Conservation (phyloP, 2,329 filamentous ascomycete species). For the Penicillium fuscoglaucum region DNA sequence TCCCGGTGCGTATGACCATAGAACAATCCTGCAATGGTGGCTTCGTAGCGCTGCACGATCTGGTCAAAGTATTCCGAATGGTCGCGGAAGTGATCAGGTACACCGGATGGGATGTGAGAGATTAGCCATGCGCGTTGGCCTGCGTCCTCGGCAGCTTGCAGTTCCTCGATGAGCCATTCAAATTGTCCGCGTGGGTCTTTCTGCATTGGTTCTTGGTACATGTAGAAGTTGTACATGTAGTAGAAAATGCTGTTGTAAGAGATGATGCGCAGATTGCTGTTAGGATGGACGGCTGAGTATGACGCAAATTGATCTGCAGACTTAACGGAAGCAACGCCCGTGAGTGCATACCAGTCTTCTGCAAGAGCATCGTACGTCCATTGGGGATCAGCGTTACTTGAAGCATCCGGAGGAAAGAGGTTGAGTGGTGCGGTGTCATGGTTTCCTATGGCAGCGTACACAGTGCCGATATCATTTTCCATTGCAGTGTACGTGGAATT, state of each 20-base stretch:
- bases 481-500: slow-evolving; percentile 52
- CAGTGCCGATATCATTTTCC: slow-evolving; percentile 41
- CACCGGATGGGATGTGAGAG: slow-evolving; percentile 58
- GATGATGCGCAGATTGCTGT: slow-evolving; percentile 56
- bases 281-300: slow-evolving; percentile 51
- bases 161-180: slow-evolving; percentile 55
- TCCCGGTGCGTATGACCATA: slow-evolving; percentile 60
- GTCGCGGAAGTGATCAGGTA: slow-evolving; percentile 54
- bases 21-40: slow-evolving; percentile 58
- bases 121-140: slow-evolving; percentile 59
- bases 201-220: slow-evolving; percentile 54
- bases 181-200: slow-evolving; percentile 56
- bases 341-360: slow-evolving; percentile 51
- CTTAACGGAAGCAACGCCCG: slow-evolving; percentile 40
- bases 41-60: slow-evolving; percentile 55
- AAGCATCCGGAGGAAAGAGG: slow-evolving; percentile 49
- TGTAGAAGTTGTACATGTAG: slow-evolving; percentile 60
- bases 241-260: slow-evolving; percentile 62
- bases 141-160: slow-evolving; percentile 54
- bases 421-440: slow-evolving; percentile 59
- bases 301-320: slow-evolving; percentile 47
- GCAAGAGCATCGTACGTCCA: slow-evolving; percentile 57
- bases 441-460: slow-evolving; percentile 59
- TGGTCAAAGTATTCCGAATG: slow-evolving; percentile 56
- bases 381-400: slow-evolving; percentile 43